Percentiles rank a stretch among this genome's conserved stretches.
Evolutionary conservation across 306 rosid species (phyloP).

Genomic region (Dryas octopetala): DNA sequence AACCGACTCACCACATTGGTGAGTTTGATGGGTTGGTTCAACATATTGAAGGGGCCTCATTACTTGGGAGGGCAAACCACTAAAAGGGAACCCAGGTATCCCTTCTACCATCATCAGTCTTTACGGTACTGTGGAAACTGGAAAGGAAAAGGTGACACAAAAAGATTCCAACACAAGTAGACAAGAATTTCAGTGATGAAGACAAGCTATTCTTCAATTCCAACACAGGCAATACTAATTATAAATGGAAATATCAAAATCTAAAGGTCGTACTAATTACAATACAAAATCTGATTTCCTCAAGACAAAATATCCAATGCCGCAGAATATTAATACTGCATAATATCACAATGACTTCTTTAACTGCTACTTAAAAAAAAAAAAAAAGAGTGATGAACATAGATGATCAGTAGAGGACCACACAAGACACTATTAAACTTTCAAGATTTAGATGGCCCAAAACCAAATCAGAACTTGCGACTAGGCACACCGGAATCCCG

Average conservation of each 20-base stretch:
- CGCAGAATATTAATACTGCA: slow-evolving; percentile 25
- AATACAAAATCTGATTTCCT: slow-evolving; percentile 22
- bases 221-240: background rate
- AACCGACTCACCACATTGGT: too few species aligned
- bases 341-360: slow-evolving; percentile 21
- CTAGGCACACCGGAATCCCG: slow-evolving; percentile 33
- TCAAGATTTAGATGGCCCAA: slow-evolving; percentile 5
- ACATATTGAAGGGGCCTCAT: too few species aligned
- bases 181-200: background rate
- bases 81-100: too few species aligned
- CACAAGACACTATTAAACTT: background rate
- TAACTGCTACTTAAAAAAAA: background rate
- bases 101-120: too few species aligned
- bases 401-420: background rate
- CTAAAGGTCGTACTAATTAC: background rate
- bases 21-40: too few species aligned
- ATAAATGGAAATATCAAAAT: background rate
- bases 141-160: too few species aligned
- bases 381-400: background rate
- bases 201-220: background rate
- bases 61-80: too few species aligned
- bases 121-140: too few species aligned
- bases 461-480: slow-evolving; percentile 38
- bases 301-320: slow-evolving; percentile 23
- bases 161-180: background rate